These are phyloP conservation scores for Stemphylium lycopersici DNA, from an alignment of 2,329 filamentous ascomycete species.

Conservation along the genomic window DNA sequence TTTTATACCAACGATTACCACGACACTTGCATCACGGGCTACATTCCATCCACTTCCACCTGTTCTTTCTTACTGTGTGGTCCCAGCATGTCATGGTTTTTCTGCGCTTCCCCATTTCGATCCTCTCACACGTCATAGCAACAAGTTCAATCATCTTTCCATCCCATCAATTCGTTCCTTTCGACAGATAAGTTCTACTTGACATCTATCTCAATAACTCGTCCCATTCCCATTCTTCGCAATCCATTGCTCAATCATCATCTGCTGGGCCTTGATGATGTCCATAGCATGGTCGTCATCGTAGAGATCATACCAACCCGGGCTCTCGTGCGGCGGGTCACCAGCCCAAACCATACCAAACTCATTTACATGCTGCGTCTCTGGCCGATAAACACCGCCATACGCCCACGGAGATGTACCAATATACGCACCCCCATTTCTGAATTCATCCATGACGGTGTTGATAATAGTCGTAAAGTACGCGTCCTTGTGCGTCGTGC, in stretches of 20 bases:
- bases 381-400: conserved; percentile 48
- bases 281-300: conserved; percentile 49
- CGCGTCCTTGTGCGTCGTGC: conserved; percentile 46
- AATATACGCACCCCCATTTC: conserved; percentile 43
- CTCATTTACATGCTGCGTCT: conserved; percentile 46
- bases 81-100: too few relatives aligned
- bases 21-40: too few relatives aligned
- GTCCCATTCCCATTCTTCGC: conserved; percentile 18
- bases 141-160: background rate
- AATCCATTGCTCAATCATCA: conserved; percentile 39
- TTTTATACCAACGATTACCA: too few relatives aligned
- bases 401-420: conserved; percentile 51
- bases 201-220: background rate
- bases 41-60: too few relatives aligned
- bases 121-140: background rate
- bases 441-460: conserved; percentile 45
- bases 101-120: too few relatives aligned
- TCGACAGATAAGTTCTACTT: background rate
- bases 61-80: too few relatives aligned
- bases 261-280: conserved; percentile 44
- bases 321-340: conserved; percentile 49
- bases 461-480: conserved; percentile 49
- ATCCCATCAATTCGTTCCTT: background rate
- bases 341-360: conserved; percentile 52
- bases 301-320: conserved; percentile 51